A percentile compares a stretch with the other conserved stretches of the same genome.
phyloP scores from a whole-genome alignment of 2,329 filamentous ascomycete species.

The Exophiala lecanii-corni region DNA sequence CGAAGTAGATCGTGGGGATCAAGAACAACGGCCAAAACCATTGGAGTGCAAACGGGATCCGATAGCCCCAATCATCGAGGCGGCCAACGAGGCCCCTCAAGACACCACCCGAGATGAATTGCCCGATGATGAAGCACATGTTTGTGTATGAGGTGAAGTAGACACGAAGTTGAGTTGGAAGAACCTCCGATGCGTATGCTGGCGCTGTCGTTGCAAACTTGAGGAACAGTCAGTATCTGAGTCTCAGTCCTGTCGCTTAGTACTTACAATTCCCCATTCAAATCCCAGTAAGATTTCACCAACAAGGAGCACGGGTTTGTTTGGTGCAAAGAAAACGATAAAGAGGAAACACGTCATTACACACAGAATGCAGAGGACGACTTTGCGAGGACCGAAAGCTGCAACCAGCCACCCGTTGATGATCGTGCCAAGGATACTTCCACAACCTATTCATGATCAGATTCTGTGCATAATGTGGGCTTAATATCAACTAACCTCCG shows the following conservation, averaged over 20 bases:
- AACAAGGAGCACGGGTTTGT: conserved; percentile 44
- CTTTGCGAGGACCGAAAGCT: conserved; percentile 43
- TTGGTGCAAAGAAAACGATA: conserved; percentile 49
- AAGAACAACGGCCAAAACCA: conserved; percentile 27
- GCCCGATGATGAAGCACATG: conserved; percentile 59
- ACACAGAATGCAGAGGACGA: conserved; percentile 43
- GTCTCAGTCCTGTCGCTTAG: conserved; percentile 54
- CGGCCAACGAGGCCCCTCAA: conserved; percentile 20
- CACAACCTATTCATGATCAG: conserved; percentile 1
- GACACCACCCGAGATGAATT: conserved; percentile 44
- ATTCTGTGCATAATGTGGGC: background rate
- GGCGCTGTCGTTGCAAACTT: conserved; percentile 50
- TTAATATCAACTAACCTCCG: background rate
- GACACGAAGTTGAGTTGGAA: conserved; percentile 13
- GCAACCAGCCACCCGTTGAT: conserved; percentile 13
- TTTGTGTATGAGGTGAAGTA: conserved; percentile 47
- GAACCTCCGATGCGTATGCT: conserved; percentile 36
- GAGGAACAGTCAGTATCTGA: conserved; percentile 57
- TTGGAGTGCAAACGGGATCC: conserved; percentile 26
- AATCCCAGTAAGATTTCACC: conserved; percentile 49
- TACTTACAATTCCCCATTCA: conserved; percentile 22
- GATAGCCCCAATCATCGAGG: conserved; percentile 34
- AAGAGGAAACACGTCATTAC: conserved; percentile 45
- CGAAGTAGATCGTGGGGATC: conserved; percentile 19
- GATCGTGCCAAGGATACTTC: conserved; percentile 15